phyloP scores from a whole-genome alignment of 345 rosid species.

The Lepidium sativum region DNA sequence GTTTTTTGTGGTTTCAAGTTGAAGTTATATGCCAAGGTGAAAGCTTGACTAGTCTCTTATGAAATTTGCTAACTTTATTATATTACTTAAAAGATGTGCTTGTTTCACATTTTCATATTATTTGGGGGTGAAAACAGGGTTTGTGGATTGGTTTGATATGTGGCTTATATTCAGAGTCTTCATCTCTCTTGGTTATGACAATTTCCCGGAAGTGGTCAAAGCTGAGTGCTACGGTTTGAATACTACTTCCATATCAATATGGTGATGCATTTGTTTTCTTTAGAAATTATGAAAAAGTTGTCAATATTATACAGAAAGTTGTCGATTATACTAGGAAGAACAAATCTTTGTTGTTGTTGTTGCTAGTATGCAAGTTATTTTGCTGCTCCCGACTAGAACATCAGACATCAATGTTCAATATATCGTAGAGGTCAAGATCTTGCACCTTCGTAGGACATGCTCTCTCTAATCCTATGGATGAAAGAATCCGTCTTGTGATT shows the following conservation, averaged over 20 bases:
- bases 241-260: not conserved
- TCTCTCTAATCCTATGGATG: too few species aligned
- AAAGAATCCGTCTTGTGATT: too few species aligned
- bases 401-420: too few species aligned
- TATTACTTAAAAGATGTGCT: not conserved
- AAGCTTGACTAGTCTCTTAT: not conserved
- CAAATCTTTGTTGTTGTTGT: too few species aligned
- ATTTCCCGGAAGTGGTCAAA: conserved; percentile 44
- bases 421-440: too few species aligned
- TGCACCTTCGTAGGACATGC: too few species aligned
- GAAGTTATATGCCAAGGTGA: conserved; percentile 43
- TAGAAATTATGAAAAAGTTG: too few species aligned
- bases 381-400: too few species aligned
- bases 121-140: conserved; percentile 35
- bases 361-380: too few species aligned
- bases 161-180: conserved; percentile 41
- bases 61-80: not conserved
- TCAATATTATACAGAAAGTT: too few species aligned
- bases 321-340: too few species aligned
- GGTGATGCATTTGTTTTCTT: too few species aligned
- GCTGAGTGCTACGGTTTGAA: not conserved
- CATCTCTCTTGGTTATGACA: conserved; percentile 36
- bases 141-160: conserved; percentile 74
- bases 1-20: conserved; percentile 46
- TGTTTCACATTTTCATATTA: not conserved